These are phyloP conservation scores for Galeopsis tetrahit DNA, from an alignment of 257 asterid species.

Conservation along the genomic window DNA sequence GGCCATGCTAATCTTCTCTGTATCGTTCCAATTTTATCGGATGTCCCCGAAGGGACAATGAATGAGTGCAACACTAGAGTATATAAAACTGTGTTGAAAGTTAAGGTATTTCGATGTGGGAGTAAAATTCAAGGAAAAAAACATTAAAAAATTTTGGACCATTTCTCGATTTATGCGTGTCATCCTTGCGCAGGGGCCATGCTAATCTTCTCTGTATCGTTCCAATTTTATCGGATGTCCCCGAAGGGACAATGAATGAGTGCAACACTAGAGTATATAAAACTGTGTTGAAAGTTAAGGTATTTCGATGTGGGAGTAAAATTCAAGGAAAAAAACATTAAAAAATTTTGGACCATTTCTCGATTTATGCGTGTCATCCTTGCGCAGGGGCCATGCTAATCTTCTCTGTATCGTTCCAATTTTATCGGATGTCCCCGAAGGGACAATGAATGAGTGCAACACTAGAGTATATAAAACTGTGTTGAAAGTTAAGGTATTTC, in stretches of 20 bases:
- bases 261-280: too few relatives aligned
- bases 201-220: constrained; percentile 84
- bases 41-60: not conserved
- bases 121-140: too few relatives aligned
- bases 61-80: too few relatives aligned
- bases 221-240: constrained; percentile 53
- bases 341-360: constrained; percentile 66
- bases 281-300: too few relatives aligned
- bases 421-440: constrained; percentile 27
- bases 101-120: too few relatives aligned
- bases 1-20: constrained; percentile 90
- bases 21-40: constrained; percentile 67
- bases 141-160: constrained; percentile 52
- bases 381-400: constrained; percentile 91
- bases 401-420: constrained; percentile 84
- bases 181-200: constrained; percentile 87
- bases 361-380: constrained; percentile 73
- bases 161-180: constrained; percentile 70
- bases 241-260: too few relatives aligned
- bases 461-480: too few relatives aligned
- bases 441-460: too few relatives aligned
- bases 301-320: too few relatives aligned
- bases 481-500: too few relatives aligned
- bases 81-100: too few relatives aligned
- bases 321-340: not conserved